Conservation (phyloP, 2,329 filamentous ascomycete genomes). For the Aspergillus persii region DNA sequence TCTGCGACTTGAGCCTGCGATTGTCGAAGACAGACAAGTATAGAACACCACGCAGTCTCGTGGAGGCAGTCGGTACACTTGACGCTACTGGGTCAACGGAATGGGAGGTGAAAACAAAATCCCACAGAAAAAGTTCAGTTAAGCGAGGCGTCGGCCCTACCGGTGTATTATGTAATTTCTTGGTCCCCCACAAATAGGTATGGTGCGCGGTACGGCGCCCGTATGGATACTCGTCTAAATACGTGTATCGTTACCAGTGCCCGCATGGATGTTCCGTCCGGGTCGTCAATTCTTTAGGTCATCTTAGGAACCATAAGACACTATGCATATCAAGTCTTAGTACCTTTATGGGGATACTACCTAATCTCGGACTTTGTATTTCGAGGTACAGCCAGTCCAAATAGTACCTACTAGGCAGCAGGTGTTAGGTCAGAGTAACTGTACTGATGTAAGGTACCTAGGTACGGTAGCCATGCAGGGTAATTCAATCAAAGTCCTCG, state of each 20-base stretch:
- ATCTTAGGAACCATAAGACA: too few relatives aligned
- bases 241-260: not conserved
- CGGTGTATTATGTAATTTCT: conserved; percentile 30
- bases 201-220: not conserved
- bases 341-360: too few relatives aligned
- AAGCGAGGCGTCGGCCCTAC: conserved; percentile 44
- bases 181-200: conserved; percentile 12
- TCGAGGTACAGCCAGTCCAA: too few relatives aligned
- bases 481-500: too few relatives aligned
- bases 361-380: too few relatives aligned
- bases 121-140: conserved; percentile 46
- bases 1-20: conserved; percentile 56
- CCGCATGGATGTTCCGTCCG: too few relatives aligned
- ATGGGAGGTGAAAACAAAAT: conserved; percentile 39
- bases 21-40: conserved; percentile 41
- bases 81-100: conserved; percentile 33
- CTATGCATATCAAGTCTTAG: too few relatives aligned
- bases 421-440: too few relatives aligned
- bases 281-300: too few relatives aligned
- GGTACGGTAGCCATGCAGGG: too few relatives aligned
- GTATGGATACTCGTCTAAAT: not conserved
- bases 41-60: conserved; percentile 41
- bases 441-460: too few relatives aligned
- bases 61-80: conserved; percentile 38
- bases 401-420: too few relatives aligned